Evolutionary conservation across 169 alveolate species (phyloP).

Genomic region (Amoebophrya sp.): DNA sequence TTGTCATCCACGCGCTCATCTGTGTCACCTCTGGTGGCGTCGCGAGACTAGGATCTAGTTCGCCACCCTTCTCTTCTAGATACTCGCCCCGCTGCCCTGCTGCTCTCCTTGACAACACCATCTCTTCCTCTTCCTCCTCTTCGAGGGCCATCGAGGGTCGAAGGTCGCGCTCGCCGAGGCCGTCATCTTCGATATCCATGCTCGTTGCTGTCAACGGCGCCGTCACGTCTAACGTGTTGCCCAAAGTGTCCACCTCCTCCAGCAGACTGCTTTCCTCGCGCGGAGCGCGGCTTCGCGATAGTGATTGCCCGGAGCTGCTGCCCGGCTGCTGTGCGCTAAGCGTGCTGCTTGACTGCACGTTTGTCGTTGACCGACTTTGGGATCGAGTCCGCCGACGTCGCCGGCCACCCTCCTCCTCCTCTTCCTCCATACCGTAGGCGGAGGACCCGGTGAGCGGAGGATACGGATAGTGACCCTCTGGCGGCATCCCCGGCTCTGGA

Average conservation of each 20-base stretch:
- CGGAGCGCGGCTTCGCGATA: neutral
- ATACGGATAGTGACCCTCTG: neutral
- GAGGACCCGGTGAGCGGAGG: neutral
- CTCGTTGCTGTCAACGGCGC: too few species aligned
- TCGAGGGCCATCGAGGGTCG: too few species aligned
- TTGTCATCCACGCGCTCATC: too few species aligned
- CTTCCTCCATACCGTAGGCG: neutral
- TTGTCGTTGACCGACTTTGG: too few species aligned
- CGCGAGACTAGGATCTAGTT: too few species aligned
- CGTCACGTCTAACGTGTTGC: neutral
- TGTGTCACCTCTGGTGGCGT: too few species aligned
- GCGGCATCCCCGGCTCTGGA: neutral
- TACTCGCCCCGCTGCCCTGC: neutral
- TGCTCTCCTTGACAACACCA: neutral
- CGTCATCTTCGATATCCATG: too few species aligned
- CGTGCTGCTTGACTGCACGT: too few species aligned
- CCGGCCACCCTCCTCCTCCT: constrained; percentile 23
- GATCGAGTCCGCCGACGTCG: too few species aligned
- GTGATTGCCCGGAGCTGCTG: neutral
- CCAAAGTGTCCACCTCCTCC: neutral
- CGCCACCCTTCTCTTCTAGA: neutral
- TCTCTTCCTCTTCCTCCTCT: neutral
- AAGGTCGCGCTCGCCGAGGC: too few species aligned
- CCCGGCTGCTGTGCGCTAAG: too few species aligned
- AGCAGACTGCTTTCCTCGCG: neutral